Base-by-base conservation (phyloP, 345 rosid species). In the Salix koriyanagi region DNA sequence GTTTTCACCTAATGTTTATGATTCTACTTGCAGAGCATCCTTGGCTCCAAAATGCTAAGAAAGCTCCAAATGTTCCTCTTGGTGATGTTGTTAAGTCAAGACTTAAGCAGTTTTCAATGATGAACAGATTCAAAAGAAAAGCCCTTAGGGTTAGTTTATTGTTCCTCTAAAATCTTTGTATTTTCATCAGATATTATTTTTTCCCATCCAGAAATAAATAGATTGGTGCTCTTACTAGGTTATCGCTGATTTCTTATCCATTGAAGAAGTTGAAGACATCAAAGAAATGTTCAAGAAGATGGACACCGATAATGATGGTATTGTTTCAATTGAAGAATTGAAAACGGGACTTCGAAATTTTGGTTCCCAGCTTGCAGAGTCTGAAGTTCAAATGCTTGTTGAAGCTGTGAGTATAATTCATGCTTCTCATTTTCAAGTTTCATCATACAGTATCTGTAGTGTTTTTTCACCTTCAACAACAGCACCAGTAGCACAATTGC, bases 61-160 rank as follows among this genome's bases (percentile, higher is more conserved):
- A 94, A 77, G 97, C 97, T 81, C 93, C 99, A 50, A 91, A 96
- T 86, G 91, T 91, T 73, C 96, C 96, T 80, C 99, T 94, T 74
- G 99, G 99, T 65, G 99, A 96, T 88, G 97, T 90, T 82, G 99
- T 96, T 78, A 96, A 89, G 85, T 87, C 99, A 56, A 90, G 99
- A 83, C 90, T 96, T 48, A 94, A 94, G 86, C 99, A 96, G 75
- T 96, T 96, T 84, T 96, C 99, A 32, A 89, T 94, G 93, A 96
- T 94, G 99, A 96, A 96, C 89, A 88, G 98, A 89, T 96, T 96
- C 91, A 96, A 96, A 88, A 94, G 99, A 89, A 94, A 96, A 91
- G 98, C 97, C 41, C 86, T 96, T 61, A 88, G 97, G 97, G 99
- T 96, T 71, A 72, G 97, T 89, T 76, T 75, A 77, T 69, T 34